Conservation (phyloP, 352 stramenopile genomes). For the Phytophthora idaei region DNA sequence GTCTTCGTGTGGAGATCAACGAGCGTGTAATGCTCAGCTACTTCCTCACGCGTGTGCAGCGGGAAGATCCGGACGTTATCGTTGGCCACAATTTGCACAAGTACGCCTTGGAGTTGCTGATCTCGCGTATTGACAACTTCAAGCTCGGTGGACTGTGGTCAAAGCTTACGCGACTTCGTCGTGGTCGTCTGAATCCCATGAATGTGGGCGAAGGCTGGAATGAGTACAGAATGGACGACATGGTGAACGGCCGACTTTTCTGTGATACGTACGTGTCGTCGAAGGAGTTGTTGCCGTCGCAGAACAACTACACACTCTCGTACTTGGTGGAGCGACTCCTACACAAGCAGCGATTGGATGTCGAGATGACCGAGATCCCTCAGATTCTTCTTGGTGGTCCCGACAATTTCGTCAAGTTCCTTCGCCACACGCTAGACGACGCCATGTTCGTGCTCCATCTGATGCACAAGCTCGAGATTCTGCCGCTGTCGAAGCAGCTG, state of each 20-base stretch:
- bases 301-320: conserved; percentile 98
- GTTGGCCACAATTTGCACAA: conserved; percentile 99
- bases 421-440: conserved; percentile 95
- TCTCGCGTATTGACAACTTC: conserved; percentile 94
- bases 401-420: conserved; percentile 93
- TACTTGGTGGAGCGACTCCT: conserved; percentile 94
- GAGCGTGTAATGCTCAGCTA: conserved; percentile 88
- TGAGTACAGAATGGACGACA: conserved; percentile 87
- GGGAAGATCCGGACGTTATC: conserved; percentile 98
- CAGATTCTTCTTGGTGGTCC: conserved; percentile 89
- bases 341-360: conserved; percentile 84
- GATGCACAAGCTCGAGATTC: conserved; percentile 98
- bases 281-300: conserved; percentile 96
- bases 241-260: conserved; percentile 95
- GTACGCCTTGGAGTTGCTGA: conserved; percentile 98
- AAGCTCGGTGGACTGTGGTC: conserved; percentile 88
- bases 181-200: conserved; percentile 75
- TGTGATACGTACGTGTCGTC: conserved; percentile 98
- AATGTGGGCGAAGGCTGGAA: conserved; percentile 89
- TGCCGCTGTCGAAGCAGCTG: conserved; percentile 99
- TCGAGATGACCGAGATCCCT: conserved; percentile 96
- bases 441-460: conserved; percentile 96
- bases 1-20: conserved; percentile 76
- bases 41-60: conserved; percentile 91
- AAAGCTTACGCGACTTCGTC: conserved; percentile 81